Base-by-base conservation (phyloP, 306 rosid genomes). In the Calophaca sinica region DNA sequence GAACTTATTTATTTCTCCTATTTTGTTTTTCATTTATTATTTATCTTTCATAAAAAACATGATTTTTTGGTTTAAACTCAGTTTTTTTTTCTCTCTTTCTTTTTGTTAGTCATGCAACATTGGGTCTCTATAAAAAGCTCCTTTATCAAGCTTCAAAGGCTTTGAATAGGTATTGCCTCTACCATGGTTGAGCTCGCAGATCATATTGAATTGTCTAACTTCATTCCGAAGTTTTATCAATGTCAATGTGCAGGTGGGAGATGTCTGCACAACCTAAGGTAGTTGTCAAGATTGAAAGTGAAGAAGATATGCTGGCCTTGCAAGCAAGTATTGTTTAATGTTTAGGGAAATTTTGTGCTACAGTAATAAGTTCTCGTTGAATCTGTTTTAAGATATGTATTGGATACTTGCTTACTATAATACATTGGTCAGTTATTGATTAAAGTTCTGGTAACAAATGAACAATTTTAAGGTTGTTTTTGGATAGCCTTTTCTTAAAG, bases 261-360 rank as follows among this genome's bases (percentile, higher is more conserved):
- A 89, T 87, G 97, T 89, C 93, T 36, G 97, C 90, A 0, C 98
- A 94, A 69, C 98, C 98, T 8, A 94, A 94, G 87, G 97, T 94
- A 58, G 98, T 94, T 63, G 86, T 94, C 48, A 94, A 94, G 85
- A 90, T 90, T 55, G 98, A 94, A 80, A 84, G 91, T 54, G 98
- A 94, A 88, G 93, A 88, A 76, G 96, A 91, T 76, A 90, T 94
- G 94, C 85, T 94, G 55, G 84, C 86, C 70, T 82, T 94, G 87
- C 98, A 94, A 81, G 97, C 90, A 33, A 84, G 88, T 67, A 45
- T 62, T 50, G 14, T 13, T 52, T 62, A 4, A 36, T 50, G n/a
- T 10, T 48, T 57, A 3, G 44, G 36, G 69, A 4, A 53, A 46
- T 53, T 49, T 35, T n/a, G 33, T 48, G 15, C 67, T 50, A 42